Base-by-base conservation (phyloP, 345 rosid genomes). In the Draba incana region DNA sequence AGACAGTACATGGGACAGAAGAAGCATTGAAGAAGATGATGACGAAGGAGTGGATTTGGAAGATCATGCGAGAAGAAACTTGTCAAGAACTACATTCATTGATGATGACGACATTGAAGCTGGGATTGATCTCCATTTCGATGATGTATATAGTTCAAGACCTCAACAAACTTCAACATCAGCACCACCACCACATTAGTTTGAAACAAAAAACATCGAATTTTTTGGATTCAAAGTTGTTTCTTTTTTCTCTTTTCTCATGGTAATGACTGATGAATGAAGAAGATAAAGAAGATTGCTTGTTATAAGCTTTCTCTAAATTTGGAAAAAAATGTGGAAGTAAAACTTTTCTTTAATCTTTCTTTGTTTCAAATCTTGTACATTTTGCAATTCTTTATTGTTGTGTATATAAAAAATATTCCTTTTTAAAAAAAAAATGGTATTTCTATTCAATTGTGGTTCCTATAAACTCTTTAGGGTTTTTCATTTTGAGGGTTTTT, bases 61-160 rank as follows among this genome's bases (percentile, higher is more conserved):
- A 77, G 76, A 80, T 31, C 51, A 49, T 66, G 74, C 78, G 15
- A 67, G 56, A 38, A 75, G 75, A 57, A 75, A 72, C 42, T 41
- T 84, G 69, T 78, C 88, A 13, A 71, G 74, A 53, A 82, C 82
- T 1, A 70, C 73, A 10, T 75, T 71, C 43, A 54, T 75, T 77
- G 89, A 59, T 15, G 68, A 62, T 23, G 66, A 69, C 10, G 91
- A 86, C 79, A 74, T 85, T 49, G 95, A 86, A 76, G 81, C 61
- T 2, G 85, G 84, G 38, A 35, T 87, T 37, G 80, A 70, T 76
- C 96, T 94, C 38, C 92, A 91, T 76, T 94, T 94, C 57, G 98
- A 79, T 57, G 92, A 91, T 74, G 66, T 94, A 66, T 94, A 84
- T 75, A 82, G 84, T 65, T 63, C 66, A 81, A 78, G 79, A 69